Conservation (phyloP, 129 eudicot species). For the Artemisia argyi region DNA sequence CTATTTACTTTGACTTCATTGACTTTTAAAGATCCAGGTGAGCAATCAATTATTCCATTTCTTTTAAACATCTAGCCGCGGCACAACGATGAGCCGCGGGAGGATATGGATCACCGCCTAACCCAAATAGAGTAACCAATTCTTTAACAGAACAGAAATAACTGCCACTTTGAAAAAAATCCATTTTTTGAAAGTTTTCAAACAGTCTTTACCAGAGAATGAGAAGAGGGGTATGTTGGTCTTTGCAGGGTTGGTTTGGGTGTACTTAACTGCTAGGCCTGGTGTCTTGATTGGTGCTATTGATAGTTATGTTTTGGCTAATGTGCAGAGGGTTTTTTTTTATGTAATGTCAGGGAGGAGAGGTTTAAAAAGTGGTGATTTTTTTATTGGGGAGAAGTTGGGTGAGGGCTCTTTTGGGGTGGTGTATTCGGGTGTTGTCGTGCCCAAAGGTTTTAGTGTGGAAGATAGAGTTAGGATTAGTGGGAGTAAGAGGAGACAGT, state of each 20-base stretch:
- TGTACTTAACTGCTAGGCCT: constrained; percentile 95
- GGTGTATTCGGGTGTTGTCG: constrained; percentile 84
- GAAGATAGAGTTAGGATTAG: constrained; percentile 49
- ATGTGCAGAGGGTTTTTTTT: constrained; percentile 63
- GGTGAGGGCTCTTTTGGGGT: constrained; percentile 98
- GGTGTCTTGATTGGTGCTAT: constrained; percentile 90
- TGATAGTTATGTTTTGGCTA: constrained; percentile 82
- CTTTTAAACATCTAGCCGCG: too few species aligned
- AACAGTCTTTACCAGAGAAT: constrained; percentile 51
- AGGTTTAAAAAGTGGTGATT: constrained; percentile 58
- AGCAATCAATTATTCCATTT: too few species aligned
- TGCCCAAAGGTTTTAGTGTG: constrained; percentile 62
- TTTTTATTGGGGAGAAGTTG: constrained; percentile 68
- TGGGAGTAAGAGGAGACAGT: constrained; percentile 48
- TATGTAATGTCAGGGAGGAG: constrained; percentile 68
- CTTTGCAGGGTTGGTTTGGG: constrained; percentile 74
- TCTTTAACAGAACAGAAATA: constrained; percentile 48
- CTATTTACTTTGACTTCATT: too few species aligned
- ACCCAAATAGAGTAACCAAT: too few species aligned
- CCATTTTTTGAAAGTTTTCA: constrained; percentile 55
- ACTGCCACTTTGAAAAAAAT: constrained; percentile 44
- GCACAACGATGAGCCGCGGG: too few species aligned
- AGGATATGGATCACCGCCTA: too few species aligned
- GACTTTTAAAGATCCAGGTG: too few species aligned
- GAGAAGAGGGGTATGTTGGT: constrained; percentile 73